Percentiles rank a stretch among this genome's conserved stretches.
phyloP scores from a whole-genome alignment of 352 stramenopile genomes.

The Phytopythium ostracodes region DNA sequence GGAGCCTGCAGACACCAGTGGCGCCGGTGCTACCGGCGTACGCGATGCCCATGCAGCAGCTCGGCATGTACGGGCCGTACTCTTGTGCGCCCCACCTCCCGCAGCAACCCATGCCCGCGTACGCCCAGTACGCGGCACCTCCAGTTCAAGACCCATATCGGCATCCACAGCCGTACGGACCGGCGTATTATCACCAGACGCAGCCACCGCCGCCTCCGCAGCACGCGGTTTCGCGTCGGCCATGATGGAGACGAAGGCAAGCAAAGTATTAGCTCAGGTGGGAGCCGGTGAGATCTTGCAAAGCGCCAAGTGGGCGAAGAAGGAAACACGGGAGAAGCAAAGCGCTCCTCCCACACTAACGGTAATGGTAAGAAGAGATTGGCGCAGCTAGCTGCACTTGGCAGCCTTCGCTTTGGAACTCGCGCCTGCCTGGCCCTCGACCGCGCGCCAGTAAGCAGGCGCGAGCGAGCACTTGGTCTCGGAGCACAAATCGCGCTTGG shows the following conservation, averaged over 20 bases:
- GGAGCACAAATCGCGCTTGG: constrained; percentile 55
- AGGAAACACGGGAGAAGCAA: background rate
- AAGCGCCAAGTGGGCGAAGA: background rate
- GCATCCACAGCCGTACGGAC: constrained; percentile 18
- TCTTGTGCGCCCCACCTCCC: constrained; percentile 4
- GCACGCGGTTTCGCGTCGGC: background rate
- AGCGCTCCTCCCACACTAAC: background rate
- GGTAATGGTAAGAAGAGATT: constrained; percentile 5
- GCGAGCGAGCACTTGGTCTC: constrained; percentile 64
- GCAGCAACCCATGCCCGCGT: constrained; percentile 18
- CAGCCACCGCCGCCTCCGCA: constrained; percentile 13
- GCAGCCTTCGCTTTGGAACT: constrained; percentile 4
- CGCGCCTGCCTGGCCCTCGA: constrained; percentile 11
- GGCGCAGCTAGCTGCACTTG: constrained; percentile 12
- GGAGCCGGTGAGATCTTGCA: background rate
- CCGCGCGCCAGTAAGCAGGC: constrained; percentile 37
- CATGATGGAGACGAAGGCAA: background rate
- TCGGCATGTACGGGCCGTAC: constrained; percentile 27
- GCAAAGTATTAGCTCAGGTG: background rate
- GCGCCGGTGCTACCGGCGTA: constrained; percentile 17
- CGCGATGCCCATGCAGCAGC: constrained; percentile 17
- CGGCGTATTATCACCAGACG: constrained; percentile 21
- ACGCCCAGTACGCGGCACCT: constrained; percentile 18
- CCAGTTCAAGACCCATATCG: constrained; percentile 21
- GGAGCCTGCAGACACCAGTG: constrained; percentile 10